Conservation (phyloP, 2,329 filamentous ascomycete species). For the Fusarium temperatum region DNA sequence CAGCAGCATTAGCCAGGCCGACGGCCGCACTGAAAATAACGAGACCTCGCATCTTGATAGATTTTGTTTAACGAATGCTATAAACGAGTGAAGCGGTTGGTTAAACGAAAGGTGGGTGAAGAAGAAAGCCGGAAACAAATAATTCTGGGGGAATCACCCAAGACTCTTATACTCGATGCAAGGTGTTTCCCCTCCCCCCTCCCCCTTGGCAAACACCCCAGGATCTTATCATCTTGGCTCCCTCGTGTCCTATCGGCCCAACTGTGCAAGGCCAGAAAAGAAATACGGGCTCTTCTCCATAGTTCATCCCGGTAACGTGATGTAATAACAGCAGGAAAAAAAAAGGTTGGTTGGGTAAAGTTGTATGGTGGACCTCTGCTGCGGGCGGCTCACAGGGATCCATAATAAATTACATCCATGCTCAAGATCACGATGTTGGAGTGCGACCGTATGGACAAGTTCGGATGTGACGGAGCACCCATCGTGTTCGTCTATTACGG, state of each 20-base stretch:
- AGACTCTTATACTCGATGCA: slow-evolving; percentile 24
- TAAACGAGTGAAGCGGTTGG: slow-evolving; percentile 22
- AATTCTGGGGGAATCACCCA: neutral
- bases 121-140: neutral
- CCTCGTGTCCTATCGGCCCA: slow-evolving; percentile 23
- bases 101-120: slow-evolving; percentile 33
- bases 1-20: slow-evolving; percentile 33
- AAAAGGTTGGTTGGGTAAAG: slow-evolving; percentile 5
- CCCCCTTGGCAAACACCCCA: neutral
- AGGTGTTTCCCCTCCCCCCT: neutral
- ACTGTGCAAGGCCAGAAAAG: neutral
- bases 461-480: slow-evolving; percentile 16
- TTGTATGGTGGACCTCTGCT: slow-evolving; percentile 7
- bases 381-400: neutral
- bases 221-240: slow-evolving; percentile 7
- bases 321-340: slow-evolving; percentile 17
- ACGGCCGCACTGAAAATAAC: slow-evolving; percentile 32
- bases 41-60: slow-evolving; percentile 26
- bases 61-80: slow-evolving; percentile 18
- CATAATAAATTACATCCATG: slow-evolving; percentile 14
- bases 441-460: slow-evolving; percentile 1
- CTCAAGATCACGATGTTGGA: slow-evolving; percentile 17
- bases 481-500: slow-evolving; percentile 12
- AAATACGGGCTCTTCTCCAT: slow-evolving; percentile 34
- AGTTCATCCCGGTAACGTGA: slow-evolving; percentile 19